A percentile compares a stretch with the other conserved stretches of the same genome.
Evolutionary conservation across 495 filamentous ascomycete species (phyloP).

Genomic region (Penicillium chermesinum): DNA sequence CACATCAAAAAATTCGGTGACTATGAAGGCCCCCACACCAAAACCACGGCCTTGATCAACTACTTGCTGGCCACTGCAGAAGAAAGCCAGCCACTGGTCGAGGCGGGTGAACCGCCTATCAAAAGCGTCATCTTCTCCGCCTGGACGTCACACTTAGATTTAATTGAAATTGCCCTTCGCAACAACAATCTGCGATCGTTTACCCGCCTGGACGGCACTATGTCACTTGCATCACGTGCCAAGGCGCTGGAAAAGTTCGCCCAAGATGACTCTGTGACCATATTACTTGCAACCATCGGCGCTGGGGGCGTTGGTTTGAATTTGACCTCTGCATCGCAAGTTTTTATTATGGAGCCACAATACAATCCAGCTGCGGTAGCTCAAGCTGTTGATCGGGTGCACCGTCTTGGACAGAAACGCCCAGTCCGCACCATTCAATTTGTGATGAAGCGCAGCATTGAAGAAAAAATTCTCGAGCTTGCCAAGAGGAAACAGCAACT

Average conservation of each 20-base stretch:
- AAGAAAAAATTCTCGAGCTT: constrained; percentile 86
- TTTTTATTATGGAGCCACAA: constrained; percentile 97
- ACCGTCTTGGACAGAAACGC: constrained; percentile 85
- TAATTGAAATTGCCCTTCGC: constrained; percentile 81
- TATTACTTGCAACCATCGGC: constrained; percentile 86
- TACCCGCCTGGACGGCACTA: constrained; percentile 83
- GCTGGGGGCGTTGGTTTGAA: constrained; percentile 93
- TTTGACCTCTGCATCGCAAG: constrained; percentile 74
- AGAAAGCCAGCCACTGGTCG: constrained; percentile 51
- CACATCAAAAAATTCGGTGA: constrained; percentile 57
- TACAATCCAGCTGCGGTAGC: constrained; percentile 94
- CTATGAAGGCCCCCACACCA: constrained; percentile 85
- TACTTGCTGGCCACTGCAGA: constrained; percentile 56
- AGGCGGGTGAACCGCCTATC: constrained; percentile 55
- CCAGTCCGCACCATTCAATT: constrained; percentile 75
- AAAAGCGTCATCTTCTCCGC: constrained; percentile 90
- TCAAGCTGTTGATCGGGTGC: constrained; percentile 90
- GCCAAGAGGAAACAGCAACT: constrained; percentile 88
- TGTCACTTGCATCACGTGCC: constrained; percentile 66
- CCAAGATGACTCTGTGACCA: constrained; percentile 61
- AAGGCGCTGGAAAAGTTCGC: constrained; percentile 71
- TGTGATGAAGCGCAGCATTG: constrained; percentile 85
- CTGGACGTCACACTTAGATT: constrained; percentile 91
- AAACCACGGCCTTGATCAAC: constrained; percentile 72
- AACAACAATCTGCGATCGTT: constrained; percentile 56